phyloP scores from a whole-genome alignment of 345 rosid genomes.

The Eucalyptus rudis region DNA sequence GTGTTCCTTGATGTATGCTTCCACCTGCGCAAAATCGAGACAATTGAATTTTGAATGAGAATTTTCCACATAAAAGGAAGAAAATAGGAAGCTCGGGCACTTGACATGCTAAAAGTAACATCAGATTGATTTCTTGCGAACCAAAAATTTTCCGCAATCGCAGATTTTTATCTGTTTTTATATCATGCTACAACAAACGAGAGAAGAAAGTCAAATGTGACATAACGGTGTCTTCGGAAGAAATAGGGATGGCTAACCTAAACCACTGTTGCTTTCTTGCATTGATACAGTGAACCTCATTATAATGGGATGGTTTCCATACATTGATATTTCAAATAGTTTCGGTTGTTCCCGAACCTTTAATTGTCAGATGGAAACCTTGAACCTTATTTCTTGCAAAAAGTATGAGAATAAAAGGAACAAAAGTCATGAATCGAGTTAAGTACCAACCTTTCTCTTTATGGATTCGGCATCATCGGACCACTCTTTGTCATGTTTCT shows the following conservation, averaged over 20 bases:
- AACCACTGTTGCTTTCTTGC: not conserved
- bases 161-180: not conserved
- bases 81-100: not conserved
- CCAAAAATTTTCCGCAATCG: not conserved
- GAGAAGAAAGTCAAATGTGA: not conserved
- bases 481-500: slow-evolving; percentile 17
- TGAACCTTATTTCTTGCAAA: not conserved
- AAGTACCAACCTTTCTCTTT: slow-evolving; percentile 43
- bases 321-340: not conserved
- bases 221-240: not conserved
- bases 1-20: slow-evolving; percentile 93
- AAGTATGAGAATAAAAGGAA: not conserved
- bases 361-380: not conserved
- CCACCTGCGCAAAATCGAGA: slow-evolving; percentile 38
- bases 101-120: not conserved
- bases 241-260: not conserved
- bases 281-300: not conserved
- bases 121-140: not conserved
- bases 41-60: not conserved
- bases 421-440: not conserved
- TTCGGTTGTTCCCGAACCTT: not conserved
- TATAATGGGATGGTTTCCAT: not conserved
- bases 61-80: not conserved
- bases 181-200: not conserved
- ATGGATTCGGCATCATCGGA: slow-evolving; percentile 21